Base-by-base conservation (phyloP, 257 asterid species). In the Gardenia jasminoides region DNA sequence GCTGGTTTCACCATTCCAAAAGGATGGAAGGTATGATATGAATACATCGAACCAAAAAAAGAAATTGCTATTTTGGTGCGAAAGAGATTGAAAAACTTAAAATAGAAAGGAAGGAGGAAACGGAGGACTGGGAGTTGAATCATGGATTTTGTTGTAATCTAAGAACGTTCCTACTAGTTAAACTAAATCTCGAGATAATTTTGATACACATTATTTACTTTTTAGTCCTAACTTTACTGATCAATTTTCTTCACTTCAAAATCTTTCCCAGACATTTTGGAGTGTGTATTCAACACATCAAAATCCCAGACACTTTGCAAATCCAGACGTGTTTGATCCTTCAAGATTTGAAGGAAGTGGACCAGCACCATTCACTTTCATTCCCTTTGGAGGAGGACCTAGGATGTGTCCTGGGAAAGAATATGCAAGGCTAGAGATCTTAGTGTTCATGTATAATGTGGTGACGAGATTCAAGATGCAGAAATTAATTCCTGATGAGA, bases 361-460 rank as follows among this genome's bases (percentile, higher is more conserved):
- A 50, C 93, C 91, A 0, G 88, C 90, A 10, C 93, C 91, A 0
- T 89, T 84, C 79, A 87, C 91, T 28, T 89, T 77, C 70, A 86
- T 89, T 6, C 91, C 92, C 0, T 89, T 87, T 76, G 91, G 91
- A 0, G 91, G 92, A 24, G 92, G 91, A 11, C 91, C 86, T 24
- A 81, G 87, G 65, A 89, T 89, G 92, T 89, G 89, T 72, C 89
- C 91, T 0, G 89, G 92, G 1, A 85, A 82, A 84, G 92, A 89
- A 80, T 87, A 85, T 62, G 90, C 90, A 1, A 75, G 90, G 11
- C 11, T 87, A 71, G 93, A 85, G 54, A 85, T 87, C 10, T 84
- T 89, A 8, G 90, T 89, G 33, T 89, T 86, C 83, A 86, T 89
- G 88, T 87, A 89, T 68, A 87, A 87, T 64, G 70, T 87, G 6